A percentile compares a stretch with the other conserved stretches of the same genome.
These are phyloP conservation scores for Aureobasidium mangrovei DNA, from an alignment of 2,329 filamentous ascomycete genomes.

Conservation along the genomic window DNA sequence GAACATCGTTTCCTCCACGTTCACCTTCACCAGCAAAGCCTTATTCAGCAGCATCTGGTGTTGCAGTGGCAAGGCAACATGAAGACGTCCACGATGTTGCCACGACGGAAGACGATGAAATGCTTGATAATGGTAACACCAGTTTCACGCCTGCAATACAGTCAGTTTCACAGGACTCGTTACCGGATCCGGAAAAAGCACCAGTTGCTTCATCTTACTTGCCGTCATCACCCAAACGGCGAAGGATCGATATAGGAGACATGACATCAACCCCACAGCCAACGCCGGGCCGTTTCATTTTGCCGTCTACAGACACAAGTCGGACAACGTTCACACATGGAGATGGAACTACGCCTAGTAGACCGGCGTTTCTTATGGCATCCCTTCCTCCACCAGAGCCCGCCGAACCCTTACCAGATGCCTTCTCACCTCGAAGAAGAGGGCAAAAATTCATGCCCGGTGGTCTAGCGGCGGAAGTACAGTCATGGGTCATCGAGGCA, in stretches of 20 bases:
- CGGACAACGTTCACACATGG: not conserved
- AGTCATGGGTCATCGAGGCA: constrained; percentile 43
- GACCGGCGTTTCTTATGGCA: constrained; percentile 34
- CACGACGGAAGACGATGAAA: constrained; percentile 20
- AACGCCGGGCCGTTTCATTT: constrained; percentile 11
- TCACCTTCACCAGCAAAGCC: constrained; percentile 4
- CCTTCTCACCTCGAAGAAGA: constrained; percentile 46
- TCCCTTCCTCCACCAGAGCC: constrained; percentile 24
- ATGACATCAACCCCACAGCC: constrained; percentile 12
- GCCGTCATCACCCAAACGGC: constrained; percentile 24
- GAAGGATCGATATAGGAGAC: constrained; percentile 18
- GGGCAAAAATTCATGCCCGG: constrained; percentile 41
- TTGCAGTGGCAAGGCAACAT: constrained; percentile 2
- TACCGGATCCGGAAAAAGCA: not conserved
- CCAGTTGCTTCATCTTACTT: constrained; percentile 14
- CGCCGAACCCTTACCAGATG: constrained; percentile 38
- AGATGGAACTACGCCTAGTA: constrained; percentile 11
- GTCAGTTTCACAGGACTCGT: not conserved
- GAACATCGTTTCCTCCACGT: constrained; percentile 2
- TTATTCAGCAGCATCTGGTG: not conserved
- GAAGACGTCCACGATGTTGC: constrained; percentile 23
- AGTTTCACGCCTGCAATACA: constrained; percentile 16
- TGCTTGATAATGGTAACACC: constrained; percentile 20
- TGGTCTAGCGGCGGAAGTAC: constrained; percentile 42
- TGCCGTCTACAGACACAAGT: constrained; percentile 1